phyloP scores from a whole-genome alignment of 805 yeast species.

The Zygoascus tannicola region DNA sequence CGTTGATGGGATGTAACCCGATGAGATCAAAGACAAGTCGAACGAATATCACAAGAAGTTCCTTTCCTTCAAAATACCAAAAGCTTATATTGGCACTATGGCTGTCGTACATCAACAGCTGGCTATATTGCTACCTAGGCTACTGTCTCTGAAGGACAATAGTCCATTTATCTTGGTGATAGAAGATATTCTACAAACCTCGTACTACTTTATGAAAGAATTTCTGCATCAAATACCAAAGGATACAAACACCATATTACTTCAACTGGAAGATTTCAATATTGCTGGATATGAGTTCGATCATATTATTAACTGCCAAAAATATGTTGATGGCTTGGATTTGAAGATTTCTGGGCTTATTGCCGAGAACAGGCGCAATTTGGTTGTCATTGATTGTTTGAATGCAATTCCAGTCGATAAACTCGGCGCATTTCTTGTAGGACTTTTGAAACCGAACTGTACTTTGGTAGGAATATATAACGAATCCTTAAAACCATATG shows the following conservation, averaged over 20 bases:
- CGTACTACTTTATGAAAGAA: constrained; percentile 48
- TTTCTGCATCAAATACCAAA: constrained; percentile 36
- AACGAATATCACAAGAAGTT: too few species aligned
- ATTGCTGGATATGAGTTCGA: constrained; percentile 21
- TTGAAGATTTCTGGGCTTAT: background rate
- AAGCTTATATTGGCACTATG: constrained; percentile 5
- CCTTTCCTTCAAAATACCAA: too few species aligned
- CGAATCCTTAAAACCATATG: background rate
- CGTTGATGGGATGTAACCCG: too few species aligned
- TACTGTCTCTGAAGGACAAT: constrained; percentile 59
- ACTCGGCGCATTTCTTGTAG: constrained; percentile 42
- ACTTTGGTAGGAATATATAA: constrained; percentile 18
- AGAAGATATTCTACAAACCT: constrained; percentile 67
- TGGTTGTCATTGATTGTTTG: constrained; percentile 59
- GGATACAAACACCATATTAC: constrained; percentile 35
- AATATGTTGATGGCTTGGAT: constrained; percentile 9
- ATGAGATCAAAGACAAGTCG: too few species aligned
- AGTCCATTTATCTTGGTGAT: constrained; percentile 63
- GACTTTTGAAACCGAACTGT: constrained; percentile 39
- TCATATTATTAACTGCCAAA: constrained; percentile 20
- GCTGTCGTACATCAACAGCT: constrained; percentile 22
- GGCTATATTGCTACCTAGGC: constrained; percentile 49
- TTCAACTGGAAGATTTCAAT: constrained; percentile 60
- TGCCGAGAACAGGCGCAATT: constrained; percentile 23
- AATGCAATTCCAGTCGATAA: constrained; percentile 43